Conservation (phyloP, 176 grass and related monocot species). For the Coix lacrymajobi region DNA sequence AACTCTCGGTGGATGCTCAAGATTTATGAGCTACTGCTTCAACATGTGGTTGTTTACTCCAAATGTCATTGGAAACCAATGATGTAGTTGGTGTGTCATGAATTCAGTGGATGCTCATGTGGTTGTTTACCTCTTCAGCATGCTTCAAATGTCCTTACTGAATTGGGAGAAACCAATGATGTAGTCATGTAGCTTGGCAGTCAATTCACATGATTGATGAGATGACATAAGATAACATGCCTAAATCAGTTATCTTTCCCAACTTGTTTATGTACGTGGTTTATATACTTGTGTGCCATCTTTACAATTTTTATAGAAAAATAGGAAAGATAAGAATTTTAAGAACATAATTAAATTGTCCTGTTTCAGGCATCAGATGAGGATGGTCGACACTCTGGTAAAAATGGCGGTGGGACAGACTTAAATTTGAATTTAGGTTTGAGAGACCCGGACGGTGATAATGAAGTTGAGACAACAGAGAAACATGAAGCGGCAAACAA, state of each 20-base stretch:
- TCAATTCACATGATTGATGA: background rate
- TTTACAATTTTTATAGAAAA: background rate
- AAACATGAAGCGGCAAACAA: constrained; percentile 20
- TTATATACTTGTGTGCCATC: background rate
- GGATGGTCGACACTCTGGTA: constrained; percentile 26
- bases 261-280: background rate
- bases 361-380: constrained; percentile 59
- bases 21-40: background rate
- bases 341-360: background rate
- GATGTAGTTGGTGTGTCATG: background rate
- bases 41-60: background rate
- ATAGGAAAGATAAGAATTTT: background rate
- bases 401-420: constrained; percentile 48
- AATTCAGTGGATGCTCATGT: background rate
- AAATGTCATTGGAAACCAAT: too few relatives aligned
- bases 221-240: background rate
- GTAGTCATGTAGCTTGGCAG: background rate
- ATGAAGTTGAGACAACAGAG: constrained; percentile 30
- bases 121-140: background rate
- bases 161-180: background rate
- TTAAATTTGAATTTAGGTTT: constrained; percentile 73
- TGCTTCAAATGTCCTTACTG: background rate
- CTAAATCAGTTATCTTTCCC: background rate
- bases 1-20: background rate
- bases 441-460: constrained; percentile 42